These are phyloP conservation scores for Phialophora chinensis DNA, from an alignment of 2,329 filamentous ascomycete genomes.

Conservation along the genomic window DNA sequence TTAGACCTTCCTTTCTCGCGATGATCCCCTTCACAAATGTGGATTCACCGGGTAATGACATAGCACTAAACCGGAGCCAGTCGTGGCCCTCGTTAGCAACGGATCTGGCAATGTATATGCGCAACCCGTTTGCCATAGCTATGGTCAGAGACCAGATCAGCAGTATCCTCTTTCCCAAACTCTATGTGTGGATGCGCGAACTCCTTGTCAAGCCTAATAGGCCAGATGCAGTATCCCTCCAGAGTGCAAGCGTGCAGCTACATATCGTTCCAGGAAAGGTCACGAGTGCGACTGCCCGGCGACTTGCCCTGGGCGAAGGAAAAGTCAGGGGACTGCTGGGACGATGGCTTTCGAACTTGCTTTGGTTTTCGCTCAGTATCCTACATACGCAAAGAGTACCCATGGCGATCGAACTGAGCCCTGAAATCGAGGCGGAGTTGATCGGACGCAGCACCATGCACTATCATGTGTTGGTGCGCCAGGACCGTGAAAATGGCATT, in stretches of 20 bases:
- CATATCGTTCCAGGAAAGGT: neutral
- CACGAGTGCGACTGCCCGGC: neutral
- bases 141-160: conserved; percentile 29
- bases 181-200: conserved; percentile 31
- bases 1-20: conserved; percentile 43
- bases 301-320: neutral
- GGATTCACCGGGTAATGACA: conserved; percentile 45
- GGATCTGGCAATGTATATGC: conserved; percentile 42
- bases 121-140: conserved; percentile 43
- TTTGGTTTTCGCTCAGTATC: conserved; percentile 30
- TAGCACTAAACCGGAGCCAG: conserved; percentile 41
- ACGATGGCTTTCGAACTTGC: conserved; percentile 23
- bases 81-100: conserved; percentile 42
- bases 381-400: conserved; percentile 28
- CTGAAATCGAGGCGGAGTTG: conserved; percentile 28
- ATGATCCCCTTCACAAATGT: conserved; percentile 47
- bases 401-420: conserved; percentile 26
- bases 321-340: neutral
- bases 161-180: conserved; percentile 22
- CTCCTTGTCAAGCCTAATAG: conserved; percentile 32
- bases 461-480: conserved; percentile 18
- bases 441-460: conserved; percentile 19
- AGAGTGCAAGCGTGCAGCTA: conserved; percentile 1
- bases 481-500: conserved; percentile 14
- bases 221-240: conserved; percentile 34